These are phyloP conservation scores for Cyberlindnera saturnus DNA, from an alignment of 805 yeast genomes.

Conservation along the genomic window DNA sequence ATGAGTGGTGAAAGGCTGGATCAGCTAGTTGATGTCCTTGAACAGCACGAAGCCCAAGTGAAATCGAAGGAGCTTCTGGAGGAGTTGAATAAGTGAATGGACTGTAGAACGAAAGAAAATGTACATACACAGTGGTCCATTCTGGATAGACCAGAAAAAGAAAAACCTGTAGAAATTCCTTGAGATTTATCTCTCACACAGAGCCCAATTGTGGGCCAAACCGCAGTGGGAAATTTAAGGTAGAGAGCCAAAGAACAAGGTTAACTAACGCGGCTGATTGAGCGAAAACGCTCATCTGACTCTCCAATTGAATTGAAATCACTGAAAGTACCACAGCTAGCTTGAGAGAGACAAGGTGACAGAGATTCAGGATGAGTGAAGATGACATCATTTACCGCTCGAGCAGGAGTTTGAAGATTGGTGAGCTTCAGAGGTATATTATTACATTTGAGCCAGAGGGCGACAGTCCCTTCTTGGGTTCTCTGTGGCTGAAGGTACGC, in stretches of 20 bases:
- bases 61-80: conserved; percentile 29
- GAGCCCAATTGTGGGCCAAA: no score
- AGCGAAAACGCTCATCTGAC: no score
- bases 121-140: no score
- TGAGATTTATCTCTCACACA: neutral
- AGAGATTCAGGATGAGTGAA: conserved; percentile 2
- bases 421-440: conserved; percentile 52
- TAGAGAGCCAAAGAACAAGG: no score
- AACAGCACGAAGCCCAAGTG: conserved; percentile 38
- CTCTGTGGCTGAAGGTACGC: conserved; percentile 51
- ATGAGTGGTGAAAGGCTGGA: conserved; percentile 56
- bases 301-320: no score
- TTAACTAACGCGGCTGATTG: no score
- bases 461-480: conserved; percentile 23
- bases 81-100: conserved; percentile 7
- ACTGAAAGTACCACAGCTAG: no score
- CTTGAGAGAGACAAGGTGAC: no score
- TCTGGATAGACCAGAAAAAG: neutral
- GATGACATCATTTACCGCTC: conserved; percentile 30
- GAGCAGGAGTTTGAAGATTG: conserved; percentile 34
- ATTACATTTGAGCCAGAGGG: conserved; percentile 33
- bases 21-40: conserved; percentile 48
- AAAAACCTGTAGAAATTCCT: neutral
- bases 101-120: no score
- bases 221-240: no score